Evolutionary conservation across 768 basidiomycete genomes (phyloP), one percentile per base, ranked within the genome.

Genomic region (Cantharellus anzutake): DNA sequence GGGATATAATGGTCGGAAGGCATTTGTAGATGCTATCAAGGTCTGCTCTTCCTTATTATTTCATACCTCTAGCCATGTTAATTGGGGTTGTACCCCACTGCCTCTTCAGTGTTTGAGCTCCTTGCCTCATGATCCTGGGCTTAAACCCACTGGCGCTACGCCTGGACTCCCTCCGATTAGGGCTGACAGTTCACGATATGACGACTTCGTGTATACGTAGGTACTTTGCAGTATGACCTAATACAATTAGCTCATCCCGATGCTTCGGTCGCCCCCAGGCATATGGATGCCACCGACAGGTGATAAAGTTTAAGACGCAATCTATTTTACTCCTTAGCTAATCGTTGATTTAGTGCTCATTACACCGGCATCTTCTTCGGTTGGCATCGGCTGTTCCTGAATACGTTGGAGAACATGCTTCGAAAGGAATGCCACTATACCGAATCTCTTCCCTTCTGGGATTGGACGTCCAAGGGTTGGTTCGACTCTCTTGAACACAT

Each of bases 221-320:
- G 57, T 58, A 5, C 14, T 39, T 11, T 7, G 16, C 16, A 7
- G 38, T 44, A 7, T 2, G 7, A 7, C 11, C 16, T 58, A 11
- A 39, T 7, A 5, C 14, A 14, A 44, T 35, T 44, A 44, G 1
- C 57, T 51, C 50, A 41, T 14, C 37, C 16, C 11, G 20, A 16
- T 48, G 11, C 11, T 58, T 41, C 37, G 7, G 20, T 29, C 20
- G 20, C 35, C 14, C 50, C 16, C n/a, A 58, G 57, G 11, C 57
- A 58, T 51, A 58, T 58, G 57, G 57, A 58, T 58, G 42, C 57
- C 37, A 44, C 16, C 57, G 16, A 39, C n/a, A 58, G 57, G 42
- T 48, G 44, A 11, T 44, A 39, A 14, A 39, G 7, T 40, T 51
- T 58, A 7, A 7, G 16, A 7, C 14, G 7, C n/a, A 16, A 7